Evolutionary conservation across 768 basidiomycete species (phyloP), one percentile per base, ranked within the genome.

Genomic region (Serpula lacrymans): DNA sequence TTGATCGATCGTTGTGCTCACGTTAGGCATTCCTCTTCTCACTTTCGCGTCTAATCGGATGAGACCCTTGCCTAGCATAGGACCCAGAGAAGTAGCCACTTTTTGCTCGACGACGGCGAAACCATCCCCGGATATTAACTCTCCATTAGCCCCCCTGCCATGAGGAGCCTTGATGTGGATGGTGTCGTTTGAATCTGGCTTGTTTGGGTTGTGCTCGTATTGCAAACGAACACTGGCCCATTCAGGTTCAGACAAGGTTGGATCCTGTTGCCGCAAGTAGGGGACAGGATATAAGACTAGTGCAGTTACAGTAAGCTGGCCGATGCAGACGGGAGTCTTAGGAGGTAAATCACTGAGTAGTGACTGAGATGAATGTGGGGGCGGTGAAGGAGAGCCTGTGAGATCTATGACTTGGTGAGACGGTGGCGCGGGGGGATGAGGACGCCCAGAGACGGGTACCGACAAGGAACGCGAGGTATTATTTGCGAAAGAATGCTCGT

Each of bases 71-170:
- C 84, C 83, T 38, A 94, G 67, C 82, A 94, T 84, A 6, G 87
- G 87, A 0, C 87, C 89, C 21, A 94, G 66, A 31, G 78, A 67
- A 25, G 78, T 79, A 5, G 88, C 88, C 22, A 88, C 84, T 54
- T 84, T 89, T 60, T 90, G 88, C 55, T 93, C 91, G 22, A 93
- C 77, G 14, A 94, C 83, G 5, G 75, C 91, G 50, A 94, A 94
- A 11, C 68, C 69, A 37, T 92, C 87, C 2, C 81, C 81, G 5
- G 69, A 56, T 3, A 69, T 54, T 18, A 65, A 55, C 44, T 86
- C 82, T 13, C 84, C 84, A 26, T 69, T 66, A 2, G 68, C 60
- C 20, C 65, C 58, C 50, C 74, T 74, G 17, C 59, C 58, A 36
- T 69, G 71, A 2, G 88, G 88, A 0, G 81, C 70, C 54, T 75